These are phyloP conservation scores for Fusarium sp. DNA, from an alignment of 2,329 filamentous ascomycete species.

Conservation along the genomic window DNA sequence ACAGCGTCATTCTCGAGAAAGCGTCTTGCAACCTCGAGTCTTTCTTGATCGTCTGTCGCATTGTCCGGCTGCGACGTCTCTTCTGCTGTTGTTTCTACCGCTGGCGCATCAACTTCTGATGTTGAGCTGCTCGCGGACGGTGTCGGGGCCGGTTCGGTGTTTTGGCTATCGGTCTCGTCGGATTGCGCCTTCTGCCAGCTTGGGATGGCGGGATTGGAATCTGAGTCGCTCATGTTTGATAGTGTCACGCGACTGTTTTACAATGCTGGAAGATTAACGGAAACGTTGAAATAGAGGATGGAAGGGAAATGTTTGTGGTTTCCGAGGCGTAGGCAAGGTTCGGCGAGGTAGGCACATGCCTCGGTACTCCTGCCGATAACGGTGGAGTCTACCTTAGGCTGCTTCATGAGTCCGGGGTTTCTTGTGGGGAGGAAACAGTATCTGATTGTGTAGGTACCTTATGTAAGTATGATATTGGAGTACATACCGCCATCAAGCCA, in stretches of 20 bases:
- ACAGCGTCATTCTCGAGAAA: slow-evolving; percentile 83
- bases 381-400: slow-evolving; percentile 17
- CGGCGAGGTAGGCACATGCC: slow-evolving; percentile 41
- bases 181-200: slow-evolving; percentile 45
- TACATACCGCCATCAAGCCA: not conserved
- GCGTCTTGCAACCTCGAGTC: slow-evolving; percentile 71
- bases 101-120: slow-evolving; percentile 28
- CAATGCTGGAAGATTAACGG: not conserved
- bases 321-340: slow-evolving; percentile 38
- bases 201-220: slow-evolving; percentile 46
- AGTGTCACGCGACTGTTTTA: not conserved
- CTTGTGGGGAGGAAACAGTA: slow-evolving; percentile 4
- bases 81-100: not conserved
- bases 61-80: slow-evolving; percentile 1
- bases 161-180: slow-evolving; percentile 27
- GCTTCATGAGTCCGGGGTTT: slow-evolving; percentile 12
- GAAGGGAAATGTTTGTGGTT: slow-evolving; percentile 11
- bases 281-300: not conserved
- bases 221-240: slow-evolving; percentile 48
- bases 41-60: slow-evolving; percentile 31
- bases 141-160: slow-evolving; percentile 29
- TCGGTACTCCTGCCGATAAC: slow-evolving; percentile 39
- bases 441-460: not conserved
- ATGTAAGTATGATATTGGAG: not conserved
- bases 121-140: slow-evolving; percentile 24